Evolutionary conservation across 1,284 basidiomycete species (phyloP).

Genomic region (Naganishia sp.): DNA sequence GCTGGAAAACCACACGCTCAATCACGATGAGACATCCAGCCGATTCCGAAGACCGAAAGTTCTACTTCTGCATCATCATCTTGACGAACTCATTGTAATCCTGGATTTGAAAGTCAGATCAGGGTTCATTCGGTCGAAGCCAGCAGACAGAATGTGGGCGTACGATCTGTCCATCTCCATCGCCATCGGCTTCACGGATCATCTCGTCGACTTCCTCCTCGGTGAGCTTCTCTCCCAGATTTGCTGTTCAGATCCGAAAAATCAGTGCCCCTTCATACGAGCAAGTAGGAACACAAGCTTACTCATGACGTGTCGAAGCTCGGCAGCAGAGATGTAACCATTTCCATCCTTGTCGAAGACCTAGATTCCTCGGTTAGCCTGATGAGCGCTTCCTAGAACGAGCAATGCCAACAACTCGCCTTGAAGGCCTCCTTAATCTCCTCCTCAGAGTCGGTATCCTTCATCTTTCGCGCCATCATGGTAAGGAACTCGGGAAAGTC

Average conservation of each 20-base stretch:
- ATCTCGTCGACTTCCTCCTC: slow-evolving; percentile 95
- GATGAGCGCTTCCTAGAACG: not conserved
- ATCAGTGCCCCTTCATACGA: not conserved
- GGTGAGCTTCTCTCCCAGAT: slow-evolving; percentile 83
- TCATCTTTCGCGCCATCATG: slow-evolving; percentile 97
- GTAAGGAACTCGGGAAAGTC: slow-evolving; percentile 94
- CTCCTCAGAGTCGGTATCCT: slow-evolving; percentile 79
- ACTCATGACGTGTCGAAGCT: slow-evolving; percentile 93
- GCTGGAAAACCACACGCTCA: too few relatives aligned
- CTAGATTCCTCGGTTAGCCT: slow-evolving; percentile 28
- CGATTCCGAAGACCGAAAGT: not conserved
- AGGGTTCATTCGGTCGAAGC: too few relatives aligned
- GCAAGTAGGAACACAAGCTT: slow-evolving; percentile 40
- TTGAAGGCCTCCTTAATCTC: slow-evolving; percentile 67
- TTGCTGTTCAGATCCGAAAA: slow-evolving; percentile 42
- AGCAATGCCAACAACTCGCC: slow-evolving; percentile 37
- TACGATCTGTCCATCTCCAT: slow-evolving; percentile 83
- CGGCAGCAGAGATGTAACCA: slow-evolving; percentile 63
- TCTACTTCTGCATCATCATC: slow-evolving; percentile 54
- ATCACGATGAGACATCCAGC: too few relatives aligned
- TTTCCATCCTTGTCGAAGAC: slow-evolving; percentile 69
- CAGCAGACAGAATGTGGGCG: slow-evolving; percentile 9
- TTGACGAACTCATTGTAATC: slow-evolving; percentile 60
- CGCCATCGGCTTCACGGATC: slow-evolving; percentile 96
- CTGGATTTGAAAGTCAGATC: slow-evolving; percentile 28